phyloP scores from a whole-genome alignment of 139 green algal genomes.

The Chlamydomonas sphaeroides region DNA sequence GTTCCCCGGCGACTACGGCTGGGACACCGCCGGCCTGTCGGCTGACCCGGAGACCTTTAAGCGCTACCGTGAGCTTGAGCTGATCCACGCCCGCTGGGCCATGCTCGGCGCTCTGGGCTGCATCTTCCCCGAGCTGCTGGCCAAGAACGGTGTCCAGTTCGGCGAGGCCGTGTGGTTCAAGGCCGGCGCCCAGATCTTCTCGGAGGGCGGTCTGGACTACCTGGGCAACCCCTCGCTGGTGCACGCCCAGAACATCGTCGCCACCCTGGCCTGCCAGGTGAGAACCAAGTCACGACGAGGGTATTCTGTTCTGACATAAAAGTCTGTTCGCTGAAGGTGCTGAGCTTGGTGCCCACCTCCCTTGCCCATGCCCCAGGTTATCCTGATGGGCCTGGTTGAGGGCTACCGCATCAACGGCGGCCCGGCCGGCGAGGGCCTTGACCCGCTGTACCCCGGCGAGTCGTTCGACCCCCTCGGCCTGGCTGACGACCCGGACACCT shows the following conservation, averaged over 20 bases:
- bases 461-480: conserved; percentile 89
- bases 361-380: conserved; percentile 64
- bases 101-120: conserved; percentile 93
- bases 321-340: neutral
- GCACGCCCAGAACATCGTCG: conserved; percentile 96
- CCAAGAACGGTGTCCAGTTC: conserved; percentile 66
- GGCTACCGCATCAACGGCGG: conserved; percentile 88
- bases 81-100: conserved; percentile 98
- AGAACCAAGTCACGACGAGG: neutral
- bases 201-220: conserved; percentile 91
- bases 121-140: conserved; percentile 68
- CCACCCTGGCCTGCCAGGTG: conserved; percentile 91
- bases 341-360: neutral
- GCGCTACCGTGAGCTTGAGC: conserved; percentile 93
- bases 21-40: conserved; percentile 94
- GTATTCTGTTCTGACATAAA: neutral
- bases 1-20: conserved; percentile 95
- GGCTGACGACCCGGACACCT: conserved; percentile 94
- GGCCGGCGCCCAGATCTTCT: conserved; percentile 94
- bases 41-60: conserved; percentile 85
- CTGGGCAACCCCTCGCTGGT: conserved; percentile 94
- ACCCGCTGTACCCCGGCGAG: conserved; percentile 77
- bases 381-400: conserved; percentile 89
- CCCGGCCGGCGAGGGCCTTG: conserved; percentile 77
- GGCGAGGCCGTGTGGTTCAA: conserved; percentile 96